A percentile compares a stretch with the other conserved stretches of the same genome.
These are phyloP conservation scores for Tinospora cordifolia DNA, from an alignment of 164 flowering plant species.

Conservation along the genomic window DNA sequence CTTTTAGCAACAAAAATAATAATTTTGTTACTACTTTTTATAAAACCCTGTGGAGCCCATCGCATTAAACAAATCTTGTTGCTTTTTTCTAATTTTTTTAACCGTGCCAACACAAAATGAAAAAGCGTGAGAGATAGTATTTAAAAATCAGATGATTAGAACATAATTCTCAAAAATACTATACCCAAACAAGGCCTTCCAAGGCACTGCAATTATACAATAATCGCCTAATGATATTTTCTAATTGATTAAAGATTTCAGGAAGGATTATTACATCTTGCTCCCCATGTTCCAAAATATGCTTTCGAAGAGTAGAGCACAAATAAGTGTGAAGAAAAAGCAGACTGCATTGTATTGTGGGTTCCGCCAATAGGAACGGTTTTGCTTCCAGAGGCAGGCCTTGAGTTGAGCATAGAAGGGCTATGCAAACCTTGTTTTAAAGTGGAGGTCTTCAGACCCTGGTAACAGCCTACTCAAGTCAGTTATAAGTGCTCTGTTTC, in stretches of 20 bases:
- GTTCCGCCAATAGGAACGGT: conserved; percentile 30
- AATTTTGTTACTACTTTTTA: too few relatives aligned
- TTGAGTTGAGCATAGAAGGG: conserved; percentile 21
- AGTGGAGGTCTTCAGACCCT: conserved; percentile 25
- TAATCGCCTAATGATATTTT: too few relatives aligned
- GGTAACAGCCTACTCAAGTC: conserved; percentile 19
- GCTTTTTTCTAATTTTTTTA: not conserved
- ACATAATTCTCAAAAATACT: too few relatives aligned
- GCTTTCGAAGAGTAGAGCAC: conserved; percentile 24
- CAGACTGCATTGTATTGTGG: conserved; percentile 28
- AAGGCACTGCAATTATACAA: not conserved
- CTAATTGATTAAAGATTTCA: too few relatives aligned
- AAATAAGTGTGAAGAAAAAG: conserved; percentile 22
- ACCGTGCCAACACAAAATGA: not conserved
- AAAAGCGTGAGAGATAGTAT: not conserved
- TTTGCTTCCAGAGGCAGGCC: conserved; percentile 35
- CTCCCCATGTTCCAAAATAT: conserved; percentile 31
- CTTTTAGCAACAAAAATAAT: too few relatives aligned
- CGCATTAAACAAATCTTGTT: conserved; percentile 8
- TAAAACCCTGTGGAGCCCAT: conserved; percentile 5
- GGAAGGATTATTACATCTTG: conserved; percentile 20
- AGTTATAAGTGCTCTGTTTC: conserved; percentile 24
- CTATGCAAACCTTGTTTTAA: conserved; percentile 22
- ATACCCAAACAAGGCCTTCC: not conserved
- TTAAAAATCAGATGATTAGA: not conserved